phyloP scores from a whole-genome alignment of 108 stramenopile genomes.

The Chaetoceros muelleri region DNA sequence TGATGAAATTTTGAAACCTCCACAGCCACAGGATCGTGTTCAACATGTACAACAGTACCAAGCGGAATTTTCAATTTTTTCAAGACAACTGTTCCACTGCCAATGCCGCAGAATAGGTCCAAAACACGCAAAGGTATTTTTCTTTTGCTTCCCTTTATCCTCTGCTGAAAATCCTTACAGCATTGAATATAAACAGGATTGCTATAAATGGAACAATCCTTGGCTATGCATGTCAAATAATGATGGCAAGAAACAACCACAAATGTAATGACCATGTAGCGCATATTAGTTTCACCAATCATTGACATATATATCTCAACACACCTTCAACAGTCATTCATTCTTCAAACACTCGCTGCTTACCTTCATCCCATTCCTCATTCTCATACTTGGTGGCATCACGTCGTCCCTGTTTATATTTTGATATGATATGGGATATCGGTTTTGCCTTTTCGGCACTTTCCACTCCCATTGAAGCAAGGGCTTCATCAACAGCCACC shows the following conservation, averaged over 20 bases:
- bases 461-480: constrained; percentile 4
- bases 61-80: constrained; percentile 18
- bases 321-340: background rate
- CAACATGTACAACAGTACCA: constrained; percentile 12
- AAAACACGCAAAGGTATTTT: constrained; percentile 7
- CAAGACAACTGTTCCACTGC: constrained; percentile 18
- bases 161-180: constrained; percentile 7
- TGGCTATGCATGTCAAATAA: constrained; percentile 2
- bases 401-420: constrained; percentile 2
- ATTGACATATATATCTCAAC: background rate
- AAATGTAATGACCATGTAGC: too few relatives aligned
- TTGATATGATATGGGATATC: too few relatives aligned
- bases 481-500: background rate
- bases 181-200: constrained; percentile 1
- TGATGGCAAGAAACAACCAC: too few relatives aligned
- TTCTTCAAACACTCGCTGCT: background rate
- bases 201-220: constrained; percentile 1
- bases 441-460: too few relatives aligned
- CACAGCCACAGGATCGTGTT: constrained; percentile 21
- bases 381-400: constrained; percentile 6
- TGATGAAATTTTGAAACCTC: constrained; percentile 15
- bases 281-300: background rate
- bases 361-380: constrained; percentile 10
- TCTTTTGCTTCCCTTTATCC: background rate
- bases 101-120: constrained; percentile 21